Evolutionary conservation across 768 basidiomycete species (phyloP).

Genomic region (Boletus huronensis): DNA sequence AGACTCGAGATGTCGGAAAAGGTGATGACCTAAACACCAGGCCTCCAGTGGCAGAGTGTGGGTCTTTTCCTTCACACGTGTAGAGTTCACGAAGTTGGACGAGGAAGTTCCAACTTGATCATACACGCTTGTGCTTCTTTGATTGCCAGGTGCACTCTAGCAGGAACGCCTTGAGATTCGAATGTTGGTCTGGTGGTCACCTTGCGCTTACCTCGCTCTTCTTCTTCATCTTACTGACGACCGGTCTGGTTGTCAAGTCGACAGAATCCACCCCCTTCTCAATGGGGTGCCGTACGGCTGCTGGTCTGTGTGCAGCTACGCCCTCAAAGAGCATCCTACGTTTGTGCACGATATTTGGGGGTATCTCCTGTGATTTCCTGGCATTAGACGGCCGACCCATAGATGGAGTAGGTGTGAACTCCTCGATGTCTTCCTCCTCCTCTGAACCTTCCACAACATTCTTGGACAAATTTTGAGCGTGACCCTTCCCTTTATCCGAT

Average conservation of each 20-base stretch:
- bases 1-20: constrained; percentile 11
- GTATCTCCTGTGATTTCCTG: constrained; percentile 15
- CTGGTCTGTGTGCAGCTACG: background rate
- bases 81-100: constrained; percentile 21
- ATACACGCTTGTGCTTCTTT: background rate
- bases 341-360: constrained; percentile 13
- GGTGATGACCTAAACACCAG: constrained; percentile 27
- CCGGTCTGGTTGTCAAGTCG: constrained; percentile 1
- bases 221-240: constrained; percentile 23
- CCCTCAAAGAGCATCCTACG: constrained; percentile 12
- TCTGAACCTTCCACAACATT: constrained; percentile 22
- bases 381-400: background rate
- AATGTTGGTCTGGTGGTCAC: background rate
- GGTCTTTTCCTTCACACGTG: constrained; percentile 4
- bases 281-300: background rate
- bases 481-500: constrained; percentile 25
- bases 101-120: constrained; percentile 30
- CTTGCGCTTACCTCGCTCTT: constrained; percentile 22
- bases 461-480: constrained; percentile 7
- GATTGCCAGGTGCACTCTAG: constrained; percentile 3
- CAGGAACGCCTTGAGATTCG: constrained; percentile 1
- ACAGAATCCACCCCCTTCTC: background rate
- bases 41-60: constrained; percentile 23
- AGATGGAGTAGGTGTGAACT: constrained; percentile 11
- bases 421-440: constrained; percentile 21